Evolutionary conservation across 192 early-diverging fungal genomes (phyloP), one percentile per base, ranked within the genome.

Genomic region (Coemansia furcata): DNA sequence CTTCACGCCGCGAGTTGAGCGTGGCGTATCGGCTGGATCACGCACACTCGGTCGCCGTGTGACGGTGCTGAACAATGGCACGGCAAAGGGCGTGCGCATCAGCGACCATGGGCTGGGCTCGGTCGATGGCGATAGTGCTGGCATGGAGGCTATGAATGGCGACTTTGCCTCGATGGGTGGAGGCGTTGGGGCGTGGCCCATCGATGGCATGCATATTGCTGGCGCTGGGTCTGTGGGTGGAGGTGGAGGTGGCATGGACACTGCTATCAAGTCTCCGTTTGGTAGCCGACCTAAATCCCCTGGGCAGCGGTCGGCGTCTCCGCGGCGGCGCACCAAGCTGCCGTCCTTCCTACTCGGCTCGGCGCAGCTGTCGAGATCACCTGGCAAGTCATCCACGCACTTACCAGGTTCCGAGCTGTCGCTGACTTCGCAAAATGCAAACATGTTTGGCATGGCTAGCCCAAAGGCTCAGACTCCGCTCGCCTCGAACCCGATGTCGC

Each of bases 331-430:
- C 46, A 82, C 70, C 42, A 71, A 74, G 62, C 71, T 82, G 47
- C 80, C 80, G 1, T 82, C 80, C 15, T 82, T 82, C 15, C 21
- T 82, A 66, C 71, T 82, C 3, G 80, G 74, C 37, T 74, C 71
- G 14, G 23, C 71, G 15, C 80, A 67, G 69, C 8, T 68, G 1
- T 43, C 49, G 23, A 82, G 77, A 40, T 67, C 75, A 35, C 58
- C 80, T 29, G 66, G 44, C 29, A 57, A 30, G 32, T 65, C 46
- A 40, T 36, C 61, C 19, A 32, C 61, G 19, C 62, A 57, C 37
- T 19, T 49, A 14, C 46, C 35, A 5, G 68, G 63, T 30, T 63
- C 68, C 1, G 61, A 52, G 4, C 49, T 69, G 26, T 32, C 68
- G 7, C 67, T 67, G 26, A 68, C 61, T 15, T 58, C 67, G 30